Conservation (phyloP, 1,284 basidiomycete genomes). For the Abortiporus biennis region DNA sequence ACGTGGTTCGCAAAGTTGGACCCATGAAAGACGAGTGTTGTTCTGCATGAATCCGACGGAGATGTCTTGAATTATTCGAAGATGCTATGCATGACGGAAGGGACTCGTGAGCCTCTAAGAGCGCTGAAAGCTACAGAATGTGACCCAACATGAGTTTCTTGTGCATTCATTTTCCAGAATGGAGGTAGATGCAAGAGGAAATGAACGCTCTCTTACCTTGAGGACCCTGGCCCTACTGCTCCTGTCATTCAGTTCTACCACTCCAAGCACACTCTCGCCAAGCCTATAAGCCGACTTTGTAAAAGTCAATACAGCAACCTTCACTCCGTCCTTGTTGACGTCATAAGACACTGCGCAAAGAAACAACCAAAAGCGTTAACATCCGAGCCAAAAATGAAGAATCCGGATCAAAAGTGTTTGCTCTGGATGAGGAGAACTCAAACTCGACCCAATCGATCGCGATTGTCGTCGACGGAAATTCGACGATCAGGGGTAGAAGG, state of each 20-base stretch:
- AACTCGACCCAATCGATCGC: background rate
- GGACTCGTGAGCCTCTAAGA: slow-evolving; percentile 80
- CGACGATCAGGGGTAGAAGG: slow-evolving; percentile 3
- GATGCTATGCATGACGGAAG: slow-evolving; percentile 55
- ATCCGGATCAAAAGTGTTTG: background rate
- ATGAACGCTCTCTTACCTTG: no score
- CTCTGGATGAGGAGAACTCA: background rate
- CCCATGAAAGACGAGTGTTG: slow-evolving; percentile 71
- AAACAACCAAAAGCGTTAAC: slow-evolving; percentile 1
- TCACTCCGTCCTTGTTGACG: slow-evolving; percentile 84
- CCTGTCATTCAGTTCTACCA: slow-evolving; percentile 79
- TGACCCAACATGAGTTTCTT: background rate
- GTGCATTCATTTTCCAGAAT: background rate
- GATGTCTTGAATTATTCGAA: slow-evolving; percentile 34
- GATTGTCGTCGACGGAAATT: slow-evolving; percentile 1
- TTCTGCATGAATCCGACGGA: slow-evolving; percentile 76
- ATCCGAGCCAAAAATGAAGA: background rate
- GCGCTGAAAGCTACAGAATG: slow-evolving; percentile 72
- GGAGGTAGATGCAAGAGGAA: background rate
- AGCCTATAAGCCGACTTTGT: slow-evolving; percentile 85
- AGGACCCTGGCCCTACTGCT: slow-evolving; percentile 57
- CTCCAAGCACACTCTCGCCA: slow-evolving; percentile 84
- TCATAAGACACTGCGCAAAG: slow-evolving; percentile 76
- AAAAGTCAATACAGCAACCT: slow-evolving; percentile 86
- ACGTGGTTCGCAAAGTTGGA: slow-evolving; percentile 69